phyloP scores from a whole-genome alignment of 2,329 filamentous ascomycete genomes.

The Ophiocordyceps camponoti-leonardi region DNA sequence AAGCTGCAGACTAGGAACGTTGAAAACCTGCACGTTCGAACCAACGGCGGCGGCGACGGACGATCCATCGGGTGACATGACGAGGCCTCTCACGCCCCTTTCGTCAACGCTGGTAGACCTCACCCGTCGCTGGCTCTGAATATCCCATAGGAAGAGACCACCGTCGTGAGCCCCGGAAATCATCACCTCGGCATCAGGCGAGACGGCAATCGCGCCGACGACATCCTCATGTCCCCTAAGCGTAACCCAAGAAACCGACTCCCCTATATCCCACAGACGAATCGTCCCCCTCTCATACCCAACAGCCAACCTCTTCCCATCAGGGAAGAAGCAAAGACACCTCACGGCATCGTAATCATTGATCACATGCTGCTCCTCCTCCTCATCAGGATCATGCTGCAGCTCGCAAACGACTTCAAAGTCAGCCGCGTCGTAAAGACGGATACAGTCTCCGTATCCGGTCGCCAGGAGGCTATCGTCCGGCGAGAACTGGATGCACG shows the following conservation, averaged over 20 bases:
- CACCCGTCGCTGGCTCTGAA: not conserved
- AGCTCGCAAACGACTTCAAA: not conserved
- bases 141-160: not conserved
- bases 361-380: not conserved
- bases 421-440: not conserved
- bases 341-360: not conserved
- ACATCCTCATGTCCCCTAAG: not conserved
- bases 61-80: not conserved
- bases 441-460: not conserved
- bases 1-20: not conserved
- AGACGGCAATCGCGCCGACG: not conserved
- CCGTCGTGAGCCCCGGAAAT: not conserved
- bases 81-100: not conserved
- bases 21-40: not conserved
- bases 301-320: not conserved
- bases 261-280: not conserved
- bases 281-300: not conserved
- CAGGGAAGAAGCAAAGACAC: not conserved
- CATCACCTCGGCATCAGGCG: not conserved
- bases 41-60: not conserved
- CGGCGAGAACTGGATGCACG: not conserved
- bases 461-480: not conserved
- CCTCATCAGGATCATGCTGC: not conserved
- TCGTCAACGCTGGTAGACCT: not conserved
- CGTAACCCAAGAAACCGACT: not conserved